Percentiles rank a stretch among this genome's conserved stretches.
Evolutionary conservation across 495 filamentous ascomycete genomes (phyloP).

Genomic region (Cenococcum geophilum): DNA sequence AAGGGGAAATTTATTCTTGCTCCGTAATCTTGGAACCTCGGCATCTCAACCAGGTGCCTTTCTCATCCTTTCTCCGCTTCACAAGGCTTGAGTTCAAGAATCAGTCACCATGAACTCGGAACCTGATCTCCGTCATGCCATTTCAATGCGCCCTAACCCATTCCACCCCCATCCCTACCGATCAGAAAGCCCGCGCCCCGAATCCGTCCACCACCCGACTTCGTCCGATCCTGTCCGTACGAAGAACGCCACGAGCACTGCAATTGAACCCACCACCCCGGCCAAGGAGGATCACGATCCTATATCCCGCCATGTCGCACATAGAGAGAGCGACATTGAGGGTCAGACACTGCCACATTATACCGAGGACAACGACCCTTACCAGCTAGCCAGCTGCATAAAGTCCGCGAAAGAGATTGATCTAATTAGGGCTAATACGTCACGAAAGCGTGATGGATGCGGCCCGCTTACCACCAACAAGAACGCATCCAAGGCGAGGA

Average conservation of each 20-base stretch:
- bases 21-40: no score
- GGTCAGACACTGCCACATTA: conserved; percentile 55
- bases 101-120: conserved; percentile 23
- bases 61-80: no score
- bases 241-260: conserved; percentile 39
- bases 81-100: no score
- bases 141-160: conserved; percentile 37
- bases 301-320: conserved; percentile 41
- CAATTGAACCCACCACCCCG: conserved; percentile 37
- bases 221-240: conserved; percentile 2
- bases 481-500: conserved; percentile 47
- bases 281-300: conserved; percentile 42
- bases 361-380: conserved; percentile 66
- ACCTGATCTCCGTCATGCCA: conserved; percentile 38
- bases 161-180: conserved; percentile 38
- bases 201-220: conserved; percentile 20
- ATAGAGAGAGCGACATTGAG: conserved; percentile 48
- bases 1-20: no score
- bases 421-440: conserved; percentile 74
- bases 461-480: conserved; percentile 41
- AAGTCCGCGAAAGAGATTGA: conserved; percentile 75
- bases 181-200: conserved; percentile 28
- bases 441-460: conserved; percentile 62
- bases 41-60: no score
- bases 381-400: conserved; percentile 67